Evolutionary conservation across 441 rosid species (phyloP).

Genomic region (Eruca vesicaria): DNA sequence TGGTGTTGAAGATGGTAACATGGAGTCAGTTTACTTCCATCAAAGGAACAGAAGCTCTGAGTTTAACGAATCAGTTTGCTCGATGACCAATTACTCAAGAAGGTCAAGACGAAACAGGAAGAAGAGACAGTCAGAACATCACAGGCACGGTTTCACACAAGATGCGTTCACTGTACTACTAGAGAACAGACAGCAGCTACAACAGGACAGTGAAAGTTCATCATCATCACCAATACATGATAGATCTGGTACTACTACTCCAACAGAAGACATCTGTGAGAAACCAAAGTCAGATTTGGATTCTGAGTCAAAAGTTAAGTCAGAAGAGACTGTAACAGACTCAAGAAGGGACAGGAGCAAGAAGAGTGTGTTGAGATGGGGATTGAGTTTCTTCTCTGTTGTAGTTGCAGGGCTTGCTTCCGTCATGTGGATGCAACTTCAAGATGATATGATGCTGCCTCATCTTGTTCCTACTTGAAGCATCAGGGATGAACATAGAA

Average conservation of each 20-base stretch:
- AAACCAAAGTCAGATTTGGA: constrained; percentile 18
- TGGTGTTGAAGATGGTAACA: constrained; percentile 45
- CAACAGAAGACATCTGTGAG: constrained; percentile 27
- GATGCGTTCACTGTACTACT: constrained; percentile 39
- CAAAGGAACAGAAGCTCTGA: constrained; percentile 83
- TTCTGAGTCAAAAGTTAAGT: constrained; percentile 19
- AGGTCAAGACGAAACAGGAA: constrained; percentile 55
- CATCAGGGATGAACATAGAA: too few species aligned
- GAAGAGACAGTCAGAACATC: constrained; percentile 39
- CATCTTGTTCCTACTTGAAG: constrained; percentile 34
- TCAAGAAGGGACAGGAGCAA: constrained; percentile 28
- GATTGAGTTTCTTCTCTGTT: constrained; percentile 22
- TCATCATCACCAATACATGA: constrained; percentile 68
- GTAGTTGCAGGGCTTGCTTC: constrained; percentile 29
- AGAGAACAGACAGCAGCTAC: constrained; percentile 39
- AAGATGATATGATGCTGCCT: constrained; percentile 20
- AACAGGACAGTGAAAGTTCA: constrained; percentile 43
- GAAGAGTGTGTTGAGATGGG: constrained; percentile 7
- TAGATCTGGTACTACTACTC: constrained; percentile 37
- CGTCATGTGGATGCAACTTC: constrained; percentile 19
- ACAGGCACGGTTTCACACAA: constrained; percentile 46
- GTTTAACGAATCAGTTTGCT: constrained; percentile 43
- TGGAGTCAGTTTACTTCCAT: constrained; percentile 55
- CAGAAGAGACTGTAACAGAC: neutral
- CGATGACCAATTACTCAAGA: constrained; percentile 47